phyloP scores from a whole-genome alignment of 768 basidiomycete species.

The Coprinellus aureogranulatus region DNA sequence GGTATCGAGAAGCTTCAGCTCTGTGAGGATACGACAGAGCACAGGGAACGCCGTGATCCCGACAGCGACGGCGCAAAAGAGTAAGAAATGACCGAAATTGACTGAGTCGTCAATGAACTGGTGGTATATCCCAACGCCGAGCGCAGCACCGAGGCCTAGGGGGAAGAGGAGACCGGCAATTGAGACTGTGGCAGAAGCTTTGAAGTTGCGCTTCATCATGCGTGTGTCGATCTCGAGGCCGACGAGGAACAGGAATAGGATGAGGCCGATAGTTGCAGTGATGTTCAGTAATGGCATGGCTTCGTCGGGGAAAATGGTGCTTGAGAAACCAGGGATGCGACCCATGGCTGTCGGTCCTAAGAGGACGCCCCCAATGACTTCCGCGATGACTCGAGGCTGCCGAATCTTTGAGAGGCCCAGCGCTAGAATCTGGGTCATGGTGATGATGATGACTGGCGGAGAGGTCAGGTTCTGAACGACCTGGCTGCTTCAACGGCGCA shows the following conservation, averaged over 20 bases:
- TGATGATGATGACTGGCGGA: conserved; percentile 71
- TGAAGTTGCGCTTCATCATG: conserved; percentile 62
- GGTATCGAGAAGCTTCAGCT: conserved; percentile 78
- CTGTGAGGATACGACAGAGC: conserved; percentile 80
- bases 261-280: conserved; percentile 71
- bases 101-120: conserved; percentile 57
- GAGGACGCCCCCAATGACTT: conserved; percentile 87
- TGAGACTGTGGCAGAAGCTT: conserved; percentile 58
- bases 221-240: conserved; percentile 81
- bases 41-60: conserved; percentile 83
- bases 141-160: conserved; percentile 75
- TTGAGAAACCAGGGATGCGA: conserved; percentile 70
- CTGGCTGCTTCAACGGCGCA: too few relatives aligned
- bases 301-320: conserved; percentile 52
- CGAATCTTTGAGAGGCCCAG: conserved; percentile 63
- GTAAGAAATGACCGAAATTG: conserved; percentile 76
- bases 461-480: too few relatives aligned
- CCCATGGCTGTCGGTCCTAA: conserved; percentile 80
- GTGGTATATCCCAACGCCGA: conserved; percentile 71
- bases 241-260: conserved; percentile 80
- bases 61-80: conserved; percentile 82
- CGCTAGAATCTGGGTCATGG: conserved; percentile 71
- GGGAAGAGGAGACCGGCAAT: conserved; percentile 71
- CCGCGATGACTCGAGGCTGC: conserved; percentile 92
- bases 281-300: conserved; percentile 63